phyloP scores from a whole-genome alignment of 2,329 filamentous ascomycete species.

The Pseudocercospora macadamiae region DNA sequence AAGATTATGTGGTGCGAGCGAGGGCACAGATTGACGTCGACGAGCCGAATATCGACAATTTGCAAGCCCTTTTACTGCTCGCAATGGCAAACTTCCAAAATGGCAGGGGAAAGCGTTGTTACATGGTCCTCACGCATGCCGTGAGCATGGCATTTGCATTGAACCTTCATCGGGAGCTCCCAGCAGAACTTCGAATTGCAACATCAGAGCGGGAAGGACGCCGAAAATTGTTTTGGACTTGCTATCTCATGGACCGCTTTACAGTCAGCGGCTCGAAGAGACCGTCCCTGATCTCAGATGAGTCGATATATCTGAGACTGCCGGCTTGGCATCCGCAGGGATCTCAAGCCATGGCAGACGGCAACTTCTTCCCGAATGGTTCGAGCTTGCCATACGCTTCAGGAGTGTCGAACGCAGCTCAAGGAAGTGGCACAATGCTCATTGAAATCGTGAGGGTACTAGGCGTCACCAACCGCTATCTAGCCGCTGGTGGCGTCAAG shows the following conservation, averaged over 20 bases:
- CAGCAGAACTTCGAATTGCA: slow-evolving; percentile 63
- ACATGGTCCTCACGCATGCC: slow-evolving; percentile 80
- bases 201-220: slow-evolving; percentile 74
- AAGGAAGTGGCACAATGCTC: slow-evolving; percentile 77
- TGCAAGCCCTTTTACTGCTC: slow-evolving; percentile 76
- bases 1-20: slow-evolving; percentile 72
- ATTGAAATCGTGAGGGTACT: slow-evolving; percentile 84
- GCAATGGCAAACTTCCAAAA: slow-evolving; percentile 75
- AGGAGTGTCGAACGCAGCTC: slow-evolving; percentile 62
- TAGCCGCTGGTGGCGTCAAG: slow-evolving; percentile 83
- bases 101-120: slow-evolving; percentile 81
- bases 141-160: slow-evolving; percentile 83
- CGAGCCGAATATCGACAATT: slow-evolving; percentile 75
- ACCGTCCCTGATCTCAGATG: slow-evolving; percentile 77
- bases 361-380: slow-evolving; percentile 77
- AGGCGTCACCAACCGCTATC: slow-evolving; percentile 79
- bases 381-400: slow-evolving; percentile 63
- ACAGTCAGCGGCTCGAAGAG: slow-evolving; percentile 78
- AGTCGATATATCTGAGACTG: slow-evolving; percentile 72
- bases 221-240: slow-evolving; percentile 84
- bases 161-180: slow-evolving; percentile 77
- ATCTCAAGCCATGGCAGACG: slow-evolving; percentile 66
- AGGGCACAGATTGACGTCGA: slow-evolving; percentile 74
- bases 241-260: slow-evolving; percentile 85
- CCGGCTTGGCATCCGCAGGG: slow-evolving; percentile 72